These are phyloP conservation scores for Jaapia argillacea DNA, from an alignment of 768 basidiomycete species.

Conservation along the genomic window DNA sequence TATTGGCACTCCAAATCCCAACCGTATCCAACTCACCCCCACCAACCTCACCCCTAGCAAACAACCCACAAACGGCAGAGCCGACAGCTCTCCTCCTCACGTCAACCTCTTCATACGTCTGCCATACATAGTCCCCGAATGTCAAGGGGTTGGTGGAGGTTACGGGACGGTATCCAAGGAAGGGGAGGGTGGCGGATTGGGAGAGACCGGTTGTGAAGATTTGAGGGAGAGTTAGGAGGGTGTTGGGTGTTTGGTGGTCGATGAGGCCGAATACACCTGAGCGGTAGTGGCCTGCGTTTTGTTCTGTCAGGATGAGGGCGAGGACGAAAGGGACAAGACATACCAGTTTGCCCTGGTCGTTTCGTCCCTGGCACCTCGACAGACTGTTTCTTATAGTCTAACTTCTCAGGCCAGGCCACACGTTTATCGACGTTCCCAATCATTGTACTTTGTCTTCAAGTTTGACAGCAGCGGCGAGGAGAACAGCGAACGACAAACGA, in stretches of 20 bases:
- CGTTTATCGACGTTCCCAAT: too few relatives aligned
- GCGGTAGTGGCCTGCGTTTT: not conserved
- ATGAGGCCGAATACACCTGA: slow-evolving; percentile 44
- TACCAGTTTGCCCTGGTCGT: slow-evolving; percentile 71
- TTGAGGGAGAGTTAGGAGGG: slow-evolving; percentile 44
- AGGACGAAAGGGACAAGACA: slow-evolving; percentile 25
- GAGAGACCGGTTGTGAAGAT: slow-evolving; percentile 56
- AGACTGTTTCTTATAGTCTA: slow-evolving; percentile 53
- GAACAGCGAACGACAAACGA: too few relatives aligned
- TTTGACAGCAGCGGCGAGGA: too few relatives aligned
- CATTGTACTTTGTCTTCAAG: too few relatives aligned
- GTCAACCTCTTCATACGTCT: slow-evolving; percentile 70
- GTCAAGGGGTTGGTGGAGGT: slow-evolving; percentile 57
- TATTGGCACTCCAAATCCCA: slow-evolving; percentile 77
- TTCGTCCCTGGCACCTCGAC: slow-evolving; percentile 75
- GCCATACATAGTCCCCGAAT: slow-evolving; percentile 66
- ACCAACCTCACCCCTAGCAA: slow-evolving; percentile 47
- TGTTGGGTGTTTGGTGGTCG: slow-evolving; percentile 39
- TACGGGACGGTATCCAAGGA: slow-evolving; percentile 61
- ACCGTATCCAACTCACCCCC: slow-evolving; percentile 63
- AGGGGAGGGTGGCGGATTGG: slow-evolving; percentile 35
- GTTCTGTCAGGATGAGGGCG: not conserved
- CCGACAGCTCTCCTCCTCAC: slow-evolving; percentile 61
- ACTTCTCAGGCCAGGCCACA: slow-evolving; percentile 22
- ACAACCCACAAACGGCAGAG: slow-evolving; percentile 61